Base-by-base conservation (phyloP, 768 basidiomycete species). In the Sporobolomyces phaffii region DNA sequence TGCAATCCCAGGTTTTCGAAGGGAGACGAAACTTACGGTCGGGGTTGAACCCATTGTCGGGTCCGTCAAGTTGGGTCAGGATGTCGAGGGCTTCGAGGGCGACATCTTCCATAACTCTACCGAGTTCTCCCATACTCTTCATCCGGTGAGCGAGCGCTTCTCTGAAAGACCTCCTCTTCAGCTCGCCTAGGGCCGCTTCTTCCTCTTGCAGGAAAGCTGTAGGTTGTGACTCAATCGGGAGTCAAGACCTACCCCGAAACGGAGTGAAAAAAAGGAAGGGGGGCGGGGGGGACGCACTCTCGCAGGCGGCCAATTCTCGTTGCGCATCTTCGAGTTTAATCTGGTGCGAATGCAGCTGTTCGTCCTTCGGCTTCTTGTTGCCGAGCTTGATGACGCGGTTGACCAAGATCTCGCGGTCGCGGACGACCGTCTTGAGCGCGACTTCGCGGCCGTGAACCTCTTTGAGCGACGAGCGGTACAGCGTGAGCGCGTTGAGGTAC, bases 391-490 rank as follows among this genome's bases (percentile, higher is more conserved):
- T 68, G 49, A 74, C 44, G 26, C 75, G 63, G 38, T 65, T 70
- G 45, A 74, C 69, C 41, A 76, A 65, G 60, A 76, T 76, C 59
- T 76, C 75, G 10, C 74, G 68, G 53, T 76, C 75, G 29, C 75
- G 56, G 6, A 73, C 49, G 64, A 76, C 74, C 28, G 70, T 68
- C n/a, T 60, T 51, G 38, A 76, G 53, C 8, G 70, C 69, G 36
- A 49, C 43, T 48, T 76, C 75, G 60, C 74, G 68, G 1, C 66
- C 71, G 34, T 68, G 64, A 38, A 76, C 71, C 43, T 74, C 73
- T 41, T 73, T 72, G 59, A 76, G 61, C n/a, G 64, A 49, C 15
- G 52, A 44, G 34, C 75, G 72, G 63, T 76, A 76, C 36, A 52
- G 17, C 11, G 59, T 24, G 43, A 76, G 64, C 26, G 69, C 64